These are phyloP conservation scores for Stropharia rugosoannulata DNA, from an alignment of 768 basidiomycete species.

Conservation along the genomic window DNA sequence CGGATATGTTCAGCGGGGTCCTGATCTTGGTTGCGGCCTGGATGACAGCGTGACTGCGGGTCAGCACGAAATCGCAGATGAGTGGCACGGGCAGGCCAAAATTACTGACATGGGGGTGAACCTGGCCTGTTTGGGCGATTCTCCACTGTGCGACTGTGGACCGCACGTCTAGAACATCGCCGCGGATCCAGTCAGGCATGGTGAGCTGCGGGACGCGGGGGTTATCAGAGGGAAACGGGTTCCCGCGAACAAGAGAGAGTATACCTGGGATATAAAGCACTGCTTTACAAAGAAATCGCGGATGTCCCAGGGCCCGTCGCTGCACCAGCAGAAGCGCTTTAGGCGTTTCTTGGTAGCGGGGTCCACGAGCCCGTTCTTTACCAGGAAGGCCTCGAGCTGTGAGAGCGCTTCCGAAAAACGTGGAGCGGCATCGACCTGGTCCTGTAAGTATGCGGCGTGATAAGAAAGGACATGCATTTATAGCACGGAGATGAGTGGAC, in stretches of 20 bases:
- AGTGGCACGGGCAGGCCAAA: background rate
- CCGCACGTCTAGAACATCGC: slow-evolving; percentile 76
- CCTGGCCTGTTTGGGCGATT: slow-evolving; percentile 18
- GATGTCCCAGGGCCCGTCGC: slow-evolving; percentile 81
- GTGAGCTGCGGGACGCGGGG: slow-evolving; percentile 39
- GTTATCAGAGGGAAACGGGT: slow-evolving; percentile 1
- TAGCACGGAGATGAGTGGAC: slow-evolving; percentile 19
- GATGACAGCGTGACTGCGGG: background rate
- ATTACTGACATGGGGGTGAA: slow-evolving; percentile 2
- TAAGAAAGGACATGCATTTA: background rate
- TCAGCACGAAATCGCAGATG: background rate
- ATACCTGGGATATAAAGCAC: slow-evolving; percentile 81
- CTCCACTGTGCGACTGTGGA: slow-evolving; percentile 52
- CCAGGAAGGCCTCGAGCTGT: slow-evolving; percentile 65
- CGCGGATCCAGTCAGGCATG: slow-evolving; percentile 73
- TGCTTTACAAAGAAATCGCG: slow-evolving; percentile 88
- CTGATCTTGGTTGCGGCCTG: slow-evolving; percentile 26
- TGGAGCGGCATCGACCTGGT: slow-evolving; percentile 78
- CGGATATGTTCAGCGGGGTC: slow-evolving; percentile 61
- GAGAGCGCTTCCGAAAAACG: slow-evolving; percentile 68
- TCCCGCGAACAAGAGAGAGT: slow-evolving; percentile 13
- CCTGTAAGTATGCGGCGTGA: slow-evolving; percentile 38
- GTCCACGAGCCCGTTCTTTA: slow-evolving; percentile 69
- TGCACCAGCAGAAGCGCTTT: slow-evolving; percentile 77
- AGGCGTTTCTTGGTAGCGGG: slow-evolving; percentile 52